phyloP scores from a whole-genome alignment of 1,139 yeast species.

The Candida labiduridarum region DNA sequence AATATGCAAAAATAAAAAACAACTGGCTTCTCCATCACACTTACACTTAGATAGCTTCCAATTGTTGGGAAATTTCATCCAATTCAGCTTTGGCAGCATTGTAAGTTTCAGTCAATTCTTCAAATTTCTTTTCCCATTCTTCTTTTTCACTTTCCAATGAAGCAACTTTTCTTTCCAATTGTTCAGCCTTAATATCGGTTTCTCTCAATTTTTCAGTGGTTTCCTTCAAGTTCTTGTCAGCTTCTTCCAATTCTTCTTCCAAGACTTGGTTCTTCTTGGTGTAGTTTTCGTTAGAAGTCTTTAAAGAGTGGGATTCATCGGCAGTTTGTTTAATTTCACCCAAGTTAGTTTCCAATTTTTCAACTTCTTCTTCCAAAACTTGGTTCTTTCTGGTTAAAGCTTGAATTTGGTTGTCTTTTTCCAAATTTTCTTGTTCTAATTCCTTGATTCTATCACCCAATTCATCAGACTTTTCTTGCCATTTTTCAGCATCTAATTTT shows the following conservation, averaged over 20 bases:
- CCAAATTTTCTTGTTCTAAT: constrained; percentile 87
- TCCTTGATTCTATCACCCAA: constrained; percentile 78
- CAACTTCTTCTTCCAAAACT: constrained; percentile 87
- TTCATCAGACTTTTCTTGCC: constrained; percentile 97
- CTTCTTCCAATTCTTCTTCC: constrained; percentile 92
- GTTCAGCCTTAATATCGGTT: constrained; percentile 96
- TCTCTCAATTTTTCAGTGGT: constrained; percentile 94
- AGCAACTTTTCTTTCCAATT: constrained; percentile 91
- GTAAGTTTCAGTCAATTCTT: constrained; percentile 83
- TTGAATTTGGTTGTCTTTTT: constrained; percentile 94
- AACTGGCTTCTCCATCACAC: background rate
- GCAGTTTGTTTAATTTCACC: constrained; percentile 85
- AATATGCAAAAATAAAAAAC: background rate
- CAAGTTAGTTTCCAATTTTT: constrained; percentile 80
- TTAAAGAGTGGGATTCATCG: constrained; percentile 88
- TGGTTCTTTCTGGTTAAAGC: constrained; percentile 91
- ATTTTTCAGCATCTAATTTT: constrained; percentile 92
- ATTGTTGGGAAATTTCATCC: constrained; percentile 91
- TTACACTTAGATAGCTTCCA: constrained; percentile 70
- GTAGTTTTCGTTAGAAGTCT: constrained; percentile 86
- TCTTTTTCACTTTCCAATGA: constrained; percentile 93
- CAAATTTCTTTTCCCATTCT: constrained; percentile 88
- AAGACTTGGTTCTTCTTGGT: constrained; percentile 89
- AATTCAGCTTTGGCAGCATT: constrained; percentile 84
- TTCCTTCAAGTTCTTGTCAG: constrained; percentile 89